Base-by-base conservation (phyloP, 192 early-diverging fungal genomes). In the Umbelopsis sp. region DNA sequence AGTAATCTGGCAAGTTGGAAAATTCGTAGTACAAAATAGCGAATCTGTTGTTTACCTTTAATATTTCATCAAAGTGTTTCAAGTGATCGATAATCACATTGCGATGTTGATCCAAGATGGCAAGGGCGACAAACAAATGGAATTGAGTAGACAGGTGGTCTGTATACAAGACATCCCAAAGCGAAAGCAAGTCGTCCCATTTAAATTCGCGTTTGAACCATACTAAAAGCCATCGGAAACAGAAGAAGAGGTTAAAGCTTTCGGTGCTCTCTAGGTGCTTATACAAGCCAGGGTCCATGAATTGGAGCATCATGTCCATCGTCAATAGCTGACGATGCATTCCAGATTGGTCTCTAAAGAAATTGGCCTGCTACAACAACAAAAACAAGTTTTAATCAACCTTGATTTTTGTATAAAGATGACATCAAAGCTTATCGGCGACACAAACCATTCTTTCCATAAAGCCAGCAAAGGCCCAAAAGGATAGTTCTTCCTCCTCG, bases 181-280 rank as follows among this genome's bases (percentile, higher is more conserved):
- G 74, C 37, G 80, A 70, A 78, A 93, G 77, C 20, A 92, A 83
- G 46, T 98, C 91, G 4, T 89, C 84, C 85, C 94, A 97, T 68
- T 86, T 79, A 70, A 98, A 98, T 79, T 99, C 98, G 50, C 98
- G 90, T 79, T 99, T 99, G 78, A 97, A 99, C 83, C 92, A 93
- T 33, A 99, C 89, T 45, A 99, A 74, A 20, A 99, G 82, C 97
- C 97, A 99, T 41, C 98, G 92, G 85, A 98, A 99, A 79, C 96
- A 98, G 78, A 91, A 95, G 74, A 99, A 99, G 70, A 99, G 84
- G 78, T 99, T 97, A 65, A 88, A 82, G 1, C 93, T 89, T 45
- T 98, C 96, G 66, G 87, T 89, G 41, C 76, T 78, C 55, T 94
- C 89, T 53, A 99, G 80, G 69, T 96, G 95, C 66, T 85, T 82